Conservation (phyloP, 805 yeast genomes). For the Kodamaea neixiangensis region DNA sequence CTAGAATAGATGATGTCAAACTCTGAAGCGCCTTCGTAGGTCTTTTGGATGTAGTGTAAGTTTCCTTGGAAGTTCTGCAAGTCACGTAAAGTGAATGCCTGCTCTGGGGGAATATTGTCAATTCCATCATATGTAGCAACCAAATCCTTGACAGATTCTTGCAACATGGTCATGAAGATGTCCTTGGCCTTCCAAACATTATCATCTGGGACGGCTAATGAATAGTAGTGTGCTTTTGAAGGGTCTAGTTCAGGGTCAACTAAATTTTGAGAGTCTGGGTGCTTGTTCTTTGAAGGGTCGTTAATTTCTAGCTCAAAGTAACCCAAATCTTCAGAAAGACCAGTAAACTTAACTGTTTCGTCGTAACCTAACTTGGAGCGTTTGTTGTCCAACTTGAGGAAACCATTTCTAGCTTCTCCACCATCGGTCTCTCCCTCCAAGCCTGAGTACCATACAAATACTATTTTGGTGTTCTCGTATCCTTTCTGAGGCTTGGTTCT, state of each 20-base stretch:
- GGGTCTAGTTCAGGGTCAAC: conserved; percentile 54
- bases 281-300: conserved; percentile 49
- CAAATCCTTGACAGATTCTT: conserved; percentile 62
- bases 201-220: conserved; percentile 70
- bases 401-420: conserved; percentile 19
- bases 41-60: conserved; percentile 75
- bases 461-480: conserved; percentile 49
- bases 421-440: conserved; percentile 55
- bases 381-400: conserved; percentile 27
- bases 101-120: conserved; percentile 45
- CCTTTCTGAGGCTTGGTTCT: conserved; percentile 62
- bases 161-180: conserved; percentile 65
- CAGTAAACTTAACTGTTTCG: conserved; percentile 44
- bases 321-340: conserved; percentile 64
- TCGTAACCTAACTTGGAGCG: conserved; percentile 28
- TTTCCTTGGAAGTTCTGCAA: conserved; percentile 67
- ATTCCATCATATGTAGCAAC: conserved; percentile 26
- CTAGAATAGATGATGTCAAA: conserved; percentile 67
- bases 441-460: conserved; percentile 78
- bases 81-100: conserved; percentile 58
- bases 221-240: conserved; percentile 59
- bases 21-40: conserved; percentile 72
- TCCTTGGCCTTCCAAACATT: conserved; percentile 79
- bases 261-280: conserved; percentile 33
- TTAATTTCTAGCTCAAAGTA: conserved; percentile 60